Evolutionary conservation across 1,139 yeast genomes (phyloP), one percentile per base, ranked within the genome.

Genomic region (Magnusiomyces tetraspermus): DNA sequence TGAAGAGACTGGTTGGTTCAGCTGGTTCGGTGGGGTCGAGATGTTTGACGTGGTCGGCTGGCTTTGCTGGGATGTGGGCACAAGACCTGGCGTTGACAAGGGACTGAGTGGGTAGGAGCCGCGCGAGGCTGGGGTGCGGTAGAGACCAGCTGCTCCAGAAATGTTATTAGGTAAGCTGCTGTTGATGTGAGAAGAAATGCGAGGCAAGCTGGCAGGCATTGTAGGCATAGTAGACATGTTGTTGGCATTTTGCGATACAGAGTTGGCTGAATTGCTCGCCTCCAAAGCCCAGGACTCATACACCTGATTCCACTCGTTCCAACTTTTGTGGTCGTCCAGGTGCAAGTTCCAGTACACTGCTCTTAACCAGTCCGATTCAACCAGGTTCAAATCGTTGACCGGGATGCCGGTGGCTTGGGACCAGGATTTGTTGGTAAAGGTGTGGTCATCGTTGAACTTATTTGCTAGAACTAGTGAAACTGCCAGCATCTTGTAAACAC

Each of bases 341-440:
- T 65, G 67, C 21, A 70, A 58, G 38, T 63, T 58, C 71, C 73
- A 69, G 49, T 63, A 56, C 51, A 69, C 62, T 21, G 62, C 59
- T 44, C 56, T 53, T 51, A 92, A 76, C 97, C 97, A 92, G 49
- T 72, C 75, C 55, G 78, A 77, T 71, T 92, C 98, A 58, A 79
- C 73, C 24, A 68, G 65, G 62, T 90, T 88, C 57, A 92, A 74
- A 41, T 76, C 71, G 2, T 63, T 63, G 51, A 87, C 75, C 17
- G 79, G 71, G 58, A 92, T 76, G 28, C 95, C 95, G 13, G 97
- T 86, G 24, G 97, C 97, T 53, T 89, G 92, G 48, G 89, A 79
- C 98, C 98, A 92, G 10, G 96, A 88, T 64, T 82, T 82, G 71
- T 90, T 92, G 57, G 96, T 89, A 65, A 92, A 92, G 28, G 97